Conservation (phyloP, 208 protist genomes). For the Leishmania turanica region DNA sequence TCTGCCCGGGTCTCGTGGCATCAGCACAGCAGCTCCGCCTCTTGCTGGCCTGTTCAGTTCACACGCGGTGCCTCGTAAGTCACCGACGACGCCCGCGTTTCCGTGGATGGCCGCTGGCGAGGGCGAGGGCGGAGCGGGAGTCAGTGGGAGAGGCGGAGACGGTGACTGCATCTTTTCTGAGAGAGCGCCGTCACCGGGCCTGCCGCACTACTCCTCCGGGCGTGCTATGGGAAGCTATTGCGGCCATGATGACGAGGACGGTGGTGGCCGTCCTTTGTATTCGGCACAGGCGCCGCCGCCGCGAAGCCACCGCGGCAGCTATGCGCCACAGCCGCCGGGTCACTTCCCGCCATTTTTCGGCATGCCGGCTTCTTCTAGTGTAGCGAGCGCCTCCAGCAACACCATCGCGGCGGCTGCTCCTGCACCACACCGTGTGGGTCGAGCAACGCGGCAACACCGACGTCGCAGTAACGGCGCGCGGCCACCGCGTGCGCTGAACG, state of each 20-base stretch:
- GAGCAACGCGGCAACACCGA: conserved; percentile 1
- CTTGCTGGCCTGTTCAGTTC: background rate
- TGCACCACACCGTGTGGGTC: background rate
- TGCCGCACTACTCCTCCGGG: background rate
- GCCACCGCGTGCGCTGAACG: conserved; percentile 19
- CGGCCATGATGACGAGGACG: background rate
- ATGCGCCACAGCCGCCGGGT: background rate
- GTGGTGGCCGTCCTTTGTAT: background rate
- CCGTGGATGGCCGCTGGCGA: background rate
- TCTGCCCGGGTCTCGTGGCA: background rate
- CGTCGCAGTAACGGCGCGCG: background rate
- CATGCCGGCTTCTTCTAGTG: background rate
- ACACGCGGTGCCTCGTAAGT: background rate
- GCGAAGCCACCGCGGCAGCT: background rate
- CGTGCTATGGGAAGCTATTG: background rate
- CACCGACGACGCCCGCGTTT: background rate
- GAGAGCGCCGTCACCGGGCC: background rate
- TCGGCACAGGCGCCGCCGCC: background rate
- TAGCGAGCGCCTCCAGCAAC: background rate
- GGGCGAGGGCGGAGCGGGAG: background rate
- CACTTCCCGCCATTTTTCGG: background rate
- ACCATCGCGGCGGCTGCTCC: conserved; percentile 2
- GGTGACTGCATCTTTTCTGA: background rate
- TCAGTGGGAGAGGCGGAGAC: background rate
- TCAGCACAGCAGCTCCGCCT: background rate